These are phyloP conservation scores for Pharus latifolius DNA, from an alignment of 176 grass and related monocot genomes.

Conservation along the genomic window DNA sequence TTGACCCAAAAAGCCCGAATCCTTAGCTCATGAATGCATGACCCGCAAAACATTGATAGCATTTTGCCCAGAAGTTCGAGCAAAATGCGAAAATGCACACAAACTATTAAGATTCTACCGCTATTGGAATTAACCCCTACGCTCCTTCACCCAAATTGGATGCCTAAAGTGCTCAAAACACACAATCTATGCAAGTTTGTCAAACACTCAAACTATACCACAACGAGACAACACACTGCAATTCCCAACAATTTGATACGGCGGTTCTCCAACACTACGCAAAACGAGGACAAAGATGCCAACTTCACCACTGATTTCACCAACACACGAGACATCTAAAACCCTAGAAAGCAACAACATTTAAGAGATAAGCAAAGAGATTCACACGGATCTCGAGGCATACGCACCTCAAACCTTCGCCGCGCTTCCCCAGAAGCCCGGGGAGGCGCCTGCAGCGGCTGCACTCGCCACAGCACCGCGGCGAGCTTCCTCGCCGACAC, in stretches of 20 bases:
- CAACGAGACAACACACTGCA: not conserved
- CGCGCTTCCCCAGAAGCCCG: not conserved
- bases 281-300: not conserved
- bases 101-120: not conserved
- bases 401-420: constrained; percentile 8
- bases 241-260: not conserved
- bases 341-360: constrained; percentile 5
- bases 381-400: not conserved
- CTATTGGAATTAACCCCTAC: not conserved
- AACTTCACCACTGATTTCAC: not conserved
- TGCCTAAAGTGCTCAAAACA: not conserved
- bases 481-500: constrained; percentile 44
- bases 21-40: not conserved
- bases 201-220: not conserved
- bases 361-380: not conserved
- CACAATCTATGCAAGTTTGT: not conserved
- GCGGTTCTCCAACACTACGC: not conserved
- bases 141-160: not conserved
- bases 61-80: not conserved
- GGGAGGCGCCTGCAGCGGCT: constrained; percentile 1
- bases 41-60: not conserved
- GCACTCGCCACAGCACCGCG: constrained; percentile 33
- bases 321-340: not conserved
- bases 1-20: not conserved
- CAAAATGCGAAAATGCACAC: not conserved